phyloP scores from a whole-genome alignment of 2,329 filamentous ascomycete genomes.

The Arthrobotrys iridis region DNA sequence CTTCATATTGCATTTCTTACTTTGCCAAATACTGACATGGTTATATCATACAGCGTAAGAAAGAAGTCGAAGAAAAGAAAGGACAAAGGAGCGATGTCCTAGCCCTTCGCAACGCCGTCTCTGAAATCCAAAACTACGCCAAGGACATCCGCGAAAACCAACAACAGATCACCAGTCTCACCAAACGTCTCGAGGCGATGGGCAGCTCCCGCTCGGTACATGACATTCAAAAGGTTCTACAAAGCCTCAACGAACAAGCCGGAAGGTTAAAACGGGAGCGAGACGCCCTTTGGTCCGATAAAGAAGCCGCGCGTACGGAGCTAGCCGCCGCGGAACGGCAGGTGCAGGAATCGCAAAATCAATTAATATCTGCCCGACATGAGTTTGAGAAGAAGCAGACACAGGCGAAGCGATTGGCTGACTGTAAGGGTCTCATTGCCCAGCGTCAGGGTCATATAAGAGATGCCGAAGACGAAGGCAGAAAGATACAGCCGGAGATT shows the following conservation, averaged over 20 bases:
- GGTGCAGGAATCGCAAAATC: constrained; percentile 75
- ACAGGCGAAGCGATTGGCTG: constrained; percentile 31
- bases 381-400: constrained; percentile 79
- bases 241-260: constrained; percentile 71
- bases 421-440: constrained; percentile 32
- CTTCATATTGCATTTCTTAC: not conserved
- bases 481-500: constrained; percentile 78
- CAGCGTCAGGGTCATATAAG: constrained; percentile 61
- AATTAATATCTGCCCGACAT: constrained; percentile 74
- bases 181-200: constrained; percentile 77
- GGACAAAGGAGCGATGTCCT: constrained; percentile 77
- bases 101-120: constrained; percentile 77
- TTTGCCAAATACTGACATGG: not conserved
- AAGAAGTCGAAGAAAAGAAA: constrained; percentile 71
- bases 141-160: constrained; percentile 77
- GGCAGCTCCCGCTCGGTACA: constrained; percentile 76
- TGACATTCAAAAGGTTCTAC: constrained; percentile 81
- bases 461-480: constrained; percentile 77
- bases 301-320: constrained; percentile 59
- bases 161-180: constrained; percentile 77
- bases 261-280: constrained; percentile 74
- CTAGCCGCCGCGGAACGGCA: constrained; percentile 55
- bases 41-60: constrained; percentile 70
- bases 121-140: constrained; percentile 76
- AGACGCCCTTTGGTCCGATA: constrained; percentile 77